A percentile compares a stretch with the other conserved stretches of the same genome.
These are phyloP conservation scores for Gilbertella persicaria DNA, from an alignment of 371 early-diverging fungal species.

Conservation along the genomic window DNA sequence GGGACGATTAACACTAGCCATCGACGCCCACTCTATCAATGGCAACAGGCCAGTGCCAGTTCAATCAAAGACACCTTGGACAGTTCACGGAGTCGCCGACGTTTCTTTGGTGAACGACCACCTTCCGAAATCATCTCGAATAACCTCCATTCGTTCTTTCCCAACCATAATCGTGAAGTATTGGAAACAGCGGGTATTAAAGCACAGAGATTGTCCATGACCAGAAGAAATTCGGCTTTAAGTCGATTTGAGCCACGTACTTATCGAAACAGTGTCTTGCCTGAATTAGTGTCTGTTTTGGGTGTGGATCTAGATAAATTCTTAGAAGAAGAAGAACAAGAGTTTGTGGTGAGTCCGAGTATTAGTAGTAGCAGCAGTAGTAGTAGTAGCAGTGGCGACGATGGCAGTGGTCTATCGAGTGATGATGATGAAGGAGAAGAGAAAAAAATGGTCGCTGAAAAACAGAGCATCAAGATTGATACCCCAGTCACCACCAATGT, in stretches of 20 bases:
- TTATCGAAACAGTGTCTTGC: constrained; percentile 50
- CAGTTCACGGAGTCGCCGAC: constrained; percentile 21
- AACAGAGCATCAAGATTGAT: background rate
- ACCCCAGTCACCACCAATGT: background rate
- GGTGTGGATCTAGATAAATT: constrained; percentile 53
- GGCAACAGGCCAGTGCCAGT: background rate
- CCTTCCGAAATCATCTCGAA: constrained; percentile 88
- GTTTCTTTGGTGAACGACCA: constrained; percentile 92
- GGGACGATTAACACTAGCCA: constrained; percentile 46
- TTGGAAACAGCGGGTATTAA: constrained; percentile 56
- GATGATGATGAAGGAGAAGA: constrained; percentile 1
- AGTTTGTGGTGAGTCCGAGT: constrained; percentile 5
- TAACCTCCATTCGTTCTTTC: constrained; percentile 89
- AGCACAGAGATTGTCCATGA: constrained; percentile 49
- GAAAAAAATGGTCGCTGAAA: background rate
- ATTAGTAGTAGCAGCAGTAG: constrained; percentile 3
- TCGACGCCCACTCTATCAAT: constrained; percentile 16
- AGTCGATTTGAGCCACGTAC: constrained; percentile 22
- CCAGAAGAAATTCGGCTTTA: constrained; percentile 31
- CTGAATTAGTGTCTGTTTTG: constrained; percentile 48
- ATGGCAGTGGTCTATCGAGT: constrained; percentile 8
- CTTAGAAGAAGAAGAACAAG: constrained; percentile 53
- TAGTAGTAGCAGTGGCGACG: constrained; percentile 3
- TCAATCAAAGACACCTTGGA: no score
- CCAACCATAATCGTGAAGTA: constrained; percentile 57